Conservation (phyloP, 2,329 filamentous ascomycete genomes). For the Pseudomassariella vexata region DNA sequence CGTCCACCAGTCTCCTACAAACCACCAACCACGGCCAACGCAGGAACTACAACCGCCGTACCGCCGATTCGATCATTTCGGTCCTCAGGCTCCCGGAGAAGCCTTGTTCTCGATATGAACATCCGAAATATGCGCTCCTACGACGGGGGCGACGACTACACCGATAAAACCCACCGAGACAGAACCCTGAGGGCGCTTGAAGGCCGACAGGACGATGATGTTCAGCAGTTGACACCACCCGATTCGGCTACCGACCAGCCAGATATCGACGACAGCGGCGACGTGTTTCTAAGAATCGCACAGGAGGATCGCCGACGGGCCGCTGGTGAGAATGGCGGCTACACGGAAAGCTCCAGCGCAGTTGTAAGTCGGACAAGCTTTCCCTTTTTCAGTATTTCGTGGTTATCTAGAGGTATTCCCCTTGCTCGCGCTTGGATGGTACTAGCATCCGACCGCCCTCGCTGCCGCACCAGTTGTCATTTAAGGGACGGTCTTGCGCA, state of each 20-base stretch:
- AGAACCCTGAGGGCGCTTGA: constrained; percentile 46
- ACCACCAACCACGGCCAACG: constrained; percentile 26
- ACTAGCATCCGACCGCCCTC: neutral
- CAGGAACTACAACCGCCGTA: constrained; percentile 27
- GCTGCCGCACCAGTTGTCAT: neutral
- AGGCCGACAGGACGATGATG: constrained; percentile 32
- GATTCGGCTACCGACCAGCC: constrained; percentile 29
- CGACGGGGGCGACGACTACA: constrained; percentile 35
- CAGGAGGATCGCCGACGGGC: constrained; percentile 50
- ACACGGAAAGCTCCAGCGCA: constrained; percentile 25
- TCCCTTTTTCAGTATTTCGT: constrained; percentile 8
- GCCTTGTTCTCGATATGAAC: constrained; percentile 48
- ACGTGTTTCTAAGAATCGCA: constrained; percentile 55
- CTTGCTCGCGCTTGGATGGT: neutral
- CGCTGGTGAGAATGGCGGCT: no score
- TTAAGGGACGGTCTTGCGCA: neutral
- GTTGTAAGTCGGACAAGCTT: constrained; percentile 41
- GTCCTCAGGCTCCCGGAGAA: constrained; percentile 52
- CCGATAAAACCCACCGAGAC: constrained; percentile 40
- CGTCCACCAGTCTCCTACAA: constrained; percentile 48
- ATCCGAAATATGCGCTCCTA: constrained; percentile 34
- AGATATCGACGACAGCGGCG: constrained; percentile 48
- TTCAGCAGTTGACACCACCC: constrained; percentile 32
- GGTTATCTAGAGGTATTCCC: neutral
- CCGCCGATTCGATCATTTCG: constrained; percentile 52